Evolutionary conservation across 179 eudicot species (phyloP).

Genomic region (Silene coronaria): DNA sequence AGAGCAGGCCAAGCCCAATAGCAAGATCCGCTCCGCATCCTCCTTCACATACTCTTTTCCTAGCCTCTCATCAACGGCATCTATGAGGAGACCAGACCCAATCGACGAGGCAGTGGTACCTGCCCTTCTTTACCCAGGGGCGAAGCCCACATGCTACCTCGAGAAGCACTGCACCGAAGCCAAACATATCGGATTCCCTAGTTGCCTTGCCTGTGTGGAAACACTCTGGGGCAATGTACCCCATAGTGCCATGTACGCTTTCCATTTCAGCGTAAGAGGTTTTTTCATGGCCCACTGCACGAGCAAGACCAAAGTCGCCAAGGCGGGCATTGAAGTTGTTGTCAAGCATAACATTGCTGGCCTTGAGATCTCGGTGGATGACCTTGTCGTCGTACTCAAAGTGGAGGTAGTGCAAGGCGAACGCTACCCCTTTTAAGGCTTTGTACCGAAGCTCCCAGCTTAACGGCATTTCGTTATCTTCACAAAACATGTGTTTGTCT

Average conservation of each 20-base stretch:
- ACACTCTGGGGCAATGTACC: conserved; percentile 91
- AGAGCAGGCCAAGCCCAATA: conserved; percentile 65
- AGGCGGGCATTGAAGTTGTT: conserved; percentile 62
- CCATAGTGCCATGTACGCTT: conserved; percentile 75
- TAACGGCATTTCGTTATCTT: conserved; percentile 31
- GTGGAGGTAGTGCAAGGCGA: conserved; percentile 82
- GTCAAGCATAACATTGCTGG: conserved; percentile 88
- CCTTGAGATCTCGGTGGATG: conserved; percentile 38
- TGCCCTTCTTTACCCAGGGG: conserved; percentile 49
- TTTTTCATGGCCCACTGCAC: conserved; percentile 72
- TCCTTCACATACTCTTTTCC: conserved; percentile 38
- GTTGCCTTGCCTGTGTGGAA: conserved; percentile 79
- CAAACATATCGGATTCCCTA: conserved; percentile 62
- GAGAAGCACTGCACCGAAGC: conserved; percentile 57
- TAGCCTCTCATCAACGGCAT: conserved; percentile 50
- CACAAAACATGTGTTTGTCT: conserved; percentile 66
- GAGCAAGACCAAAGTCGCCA: conserved; percentile 93
- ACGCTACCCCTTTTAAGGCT: conserved; percentile 59
- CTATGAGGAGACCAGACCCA: conserved; percentile 72
- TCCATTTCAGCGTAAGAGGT: conserved; percentile 74
- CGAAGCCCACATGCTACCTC: conserved; percentile 64
- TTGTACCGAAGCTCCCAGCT: conserved; percentile 59
- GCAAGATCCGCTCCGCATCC: conserved; percentile 54
- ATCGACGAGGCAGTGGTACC: conserved; percentile 45
- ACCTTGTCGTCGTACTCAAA: conserved; percentile 63